These are phyloP conservation scores for Rhizoclosmatium globosum DNA, from an alignment of 192 early-diverging fungal genomes.

Conservation along the genomic window DNA sequence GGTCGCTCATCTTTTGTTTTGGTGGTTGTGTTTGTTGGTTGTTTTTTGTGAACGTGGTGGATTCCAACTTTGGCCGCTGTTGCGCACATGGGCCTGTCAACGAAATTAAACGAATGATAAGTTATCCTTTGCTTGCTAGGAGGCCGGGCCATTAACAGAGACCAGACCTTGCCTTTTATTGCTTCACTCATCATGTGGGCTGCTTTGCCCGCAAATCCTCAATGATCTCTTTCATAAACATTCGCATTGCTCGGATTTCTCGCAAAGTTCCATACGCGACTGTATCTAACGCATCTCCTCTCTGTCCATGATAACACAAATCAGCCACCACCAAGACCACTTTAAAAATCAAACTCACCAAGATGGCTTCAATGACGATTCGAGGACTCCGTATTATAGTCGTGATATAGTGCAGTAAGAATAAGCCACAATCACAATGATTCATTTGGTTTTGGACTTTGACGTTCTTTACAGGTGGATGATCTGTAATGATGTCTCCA, in stretches of 20 bases:
- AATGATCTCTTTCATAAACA: conserved; percentile 17
- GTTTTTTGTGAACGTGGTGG: conserved; percentile 49
- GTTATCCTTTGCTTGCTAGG: too few species aligned
- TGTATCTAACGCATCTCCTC: conserved; percentile 4
- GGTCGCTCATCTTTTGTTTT: conserved; percentile 50
- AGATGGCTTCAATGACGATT: neutral
- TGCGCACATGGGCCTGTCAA: too few species aligned
- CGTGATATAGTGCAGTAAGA: conserved; percentile 82
- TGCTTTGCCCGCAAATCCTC: neutral
- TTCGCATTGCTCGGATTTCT: conserved; percentile 31
- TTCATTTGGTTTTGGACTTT: conserved; percentile 82
- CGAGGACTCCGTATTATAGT: conserved; percentile 65
- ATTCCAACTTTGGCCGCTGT: too few species aligned
- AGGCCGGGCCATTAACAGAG: too few species aligned
- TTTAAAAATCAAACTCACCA: conserved; percentile 23
- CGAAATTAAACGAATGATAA: too few species aligned
- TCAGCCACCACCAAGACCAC: neutral
- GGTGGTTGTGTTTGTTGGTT: conserved; percentile 48
- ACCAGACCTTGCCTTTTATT: too few species aligned
- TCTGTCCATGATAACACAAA: conserved; percentile 1
- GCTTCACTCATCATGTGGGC: too few species aligned
- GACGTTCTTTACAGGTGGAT: conserved; percentile 56
- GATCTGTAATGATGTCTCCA: neutral
- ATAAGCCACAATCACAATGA: conserved; percentile 89
- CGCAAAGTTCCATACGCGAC: conserved; percentile 23